phyloP scores from a whole-genome alignment of 371 early-diverging fungal genomes.

The Capillidium heterosporum region DNA sequence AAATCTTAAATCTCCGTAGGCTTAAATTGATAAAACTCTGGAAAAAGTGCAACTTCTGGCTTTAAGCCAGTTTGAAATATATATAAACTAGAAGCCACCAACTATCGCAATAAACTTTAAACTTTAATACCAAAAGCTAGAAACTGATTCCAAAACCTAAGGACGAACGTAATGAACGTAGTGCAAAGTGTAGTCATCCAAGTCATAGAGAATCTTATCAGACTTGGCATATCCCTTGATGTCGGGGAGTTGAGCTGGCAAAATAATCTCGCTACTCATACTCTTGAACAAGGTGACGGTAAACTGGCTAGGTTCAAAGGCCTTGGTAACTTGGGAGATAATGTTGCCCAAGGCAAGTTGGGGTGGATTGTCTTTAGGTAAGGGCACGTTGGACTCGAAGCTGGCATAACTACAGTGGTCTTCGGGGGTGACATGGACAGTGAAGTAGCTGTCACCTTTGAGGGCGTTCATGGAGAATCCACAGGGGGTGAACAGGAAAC shows the following conservation, averaged over 20 bases:
- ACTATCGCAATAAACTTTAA: too few relatives aligned
- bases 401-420: constrained; percentile 88
- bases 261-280: constrained; percentile 5
- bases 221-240: constrained; percentile 34
- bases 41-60: too few relatives aligned
- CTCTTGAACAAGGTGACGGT: constrained; percentile 61
- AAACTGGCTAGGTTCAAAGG: constrained; percentile 66
- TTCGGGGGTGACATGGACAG: constrained; percentile 98
- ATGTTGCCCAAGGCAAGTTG: constrained; percentile 34
- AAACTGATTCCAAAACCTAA: too few relatives aligned
- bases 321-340: constrained; percentile 48
- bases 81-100: too few relatives aligned
- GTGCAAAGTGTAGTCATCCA: constrained; percentile 53
- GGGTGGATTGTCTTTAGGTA: constrained; percentile 16
- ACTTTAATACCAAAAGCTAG: too few relatives aligned
- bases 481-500: constrained; percentile 79
- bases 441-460: constrained; percentile 63
- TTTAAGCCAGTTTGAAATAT: too few relatives aligned
- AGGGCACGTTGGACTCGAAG: constrained; percentile 81
- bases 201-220: constrained; percentile 56
- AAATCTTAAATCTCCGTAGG: too few relatives aligned
- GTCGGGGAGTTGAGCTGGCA: constrained; percentile 13
- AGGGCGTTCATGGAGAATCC: constrained; percentile 86
- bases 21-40: too few relatives aligned
- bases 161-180: constrained; percentile 29